A percentile compares a stretch with the other conserved stretches of the same genome.
Conservation (phyloP, 441 rosid genomes). For the Viola pubescens region DNA sequence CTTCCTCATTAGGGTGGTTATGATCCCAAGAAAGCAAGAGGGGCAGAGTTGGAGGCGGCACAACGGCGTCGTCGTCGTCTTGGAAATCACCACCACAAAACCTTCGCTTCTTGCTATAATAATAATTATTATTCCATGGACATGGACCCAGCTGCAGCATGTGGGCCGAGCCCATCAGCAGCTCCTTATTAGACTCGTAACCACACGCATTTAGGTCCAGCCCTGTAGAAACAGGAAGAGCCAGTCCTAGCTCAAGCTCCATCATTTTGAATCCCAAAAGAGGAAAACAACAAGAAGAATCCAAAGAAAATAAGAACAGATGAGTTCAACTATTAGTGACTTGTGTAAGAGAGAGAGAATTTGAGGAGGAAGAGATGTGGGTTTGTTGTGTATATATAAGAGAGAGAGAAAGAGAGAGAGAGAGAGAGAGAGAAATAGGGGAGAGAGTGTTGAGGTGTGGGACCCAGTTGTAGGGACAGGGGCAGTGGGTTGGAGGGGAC, state of each 20-base stretch:
- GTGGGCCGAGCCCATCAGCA: constrained; percentile 5
- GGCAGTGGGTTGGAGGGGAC: constrained; percentile 19
- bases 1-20: constrained; percentile 37
- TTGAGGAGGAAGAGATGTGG: constrained; percentile 10
- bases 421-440: too few species aligned
- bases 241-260: constrained; percentile 45
- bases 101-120: constrained; percentile 13
- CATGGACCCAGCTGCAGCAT: constrained; percentile 4
- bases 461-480: constrained; percentile 5
- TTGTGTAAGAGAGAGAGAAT: not conserved
- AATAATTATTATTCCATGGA: constrained; percentile 4
- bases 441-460: not conserved
- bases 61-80: not conserved
- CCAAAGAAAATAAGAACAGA: not conserved
- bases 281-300: constrained; percentile 13
- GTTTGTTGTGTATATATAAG: constrained; percentile 12
- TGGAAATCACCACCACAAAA: not conserved
- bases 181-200: constrained; percentile 9
- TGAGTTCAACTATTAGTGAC: not conserved
- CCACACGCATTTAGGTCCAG: constrained; percentile 23
- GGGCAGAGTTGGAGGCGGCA: constrained; percentile 25
- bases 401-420: not conserved
- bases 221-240: constrained; percentile 25
- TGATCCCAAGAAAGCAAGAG: constrained; percentile 24
- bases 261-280: not conserved